Evolutionary conservation across 2,329 filamentous ascomycete genomes (phyloP), one percentile per base, ranked within the genome.

Genomic region (Colletotrichum camelliae): DNA sequence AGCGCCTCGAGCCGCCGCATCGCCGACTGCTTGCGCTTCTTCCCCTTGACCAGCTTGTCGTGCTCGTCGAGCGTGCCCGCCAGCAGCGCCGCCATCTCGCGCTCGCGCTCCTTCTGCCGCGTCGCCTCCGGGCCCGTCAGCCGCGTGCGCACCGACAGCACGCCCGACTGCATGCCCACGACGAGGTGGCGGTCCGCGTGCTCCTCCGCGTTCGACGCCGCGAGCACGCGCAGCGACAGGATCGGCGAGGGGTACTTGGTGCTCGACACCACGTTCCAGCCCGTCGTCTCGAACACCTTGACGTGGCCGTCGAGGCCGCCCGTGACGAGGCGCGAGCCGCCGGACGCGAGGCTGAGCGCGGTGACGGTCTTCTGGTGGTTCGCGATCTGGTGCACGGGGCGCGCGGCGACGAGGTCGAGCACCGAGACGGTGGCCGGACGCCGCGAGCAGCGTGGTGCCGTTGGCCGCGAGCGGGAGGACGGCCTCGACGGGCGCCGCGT

Each of bases 351-450:
- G 67, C 94, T 93, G 70, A 99, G 89, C 9, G 94, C 93, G 0
- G 97, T 98, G 76, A 99, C 96, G 1, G 97, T 98, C 91, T 98
- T 99, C 83, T 99, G 97, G 85, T 99, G 97, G 83, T 97, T 98
- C 80, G 93, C 93, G 77, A 99, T 93, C 82, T 98, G 89, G 80
- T 96, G 94, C 74, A 98, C 88, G 6, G 96, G 96, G 81, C 95
- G 95, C 31, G 95, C 97, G 66, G 96, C 96, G 18, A 98, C 94
- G 60, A 99, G 91, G 83, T 99, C 97, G 77, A 99, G 90, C 13
- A 99, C 95, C 7, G 94, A 96, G 81, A 99, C 95, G 77, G 94
- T 92, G 81, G 95, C 95, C 96, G 21, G 96, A 93, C 4, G 96
- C 92, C 15, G 96, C 96, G 39, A 98, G 90, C 29, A 99, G 88